phyloP scores from a whole-genome alignment of 116 monocot species.

The Trichopus zeylanicus region DNA sequence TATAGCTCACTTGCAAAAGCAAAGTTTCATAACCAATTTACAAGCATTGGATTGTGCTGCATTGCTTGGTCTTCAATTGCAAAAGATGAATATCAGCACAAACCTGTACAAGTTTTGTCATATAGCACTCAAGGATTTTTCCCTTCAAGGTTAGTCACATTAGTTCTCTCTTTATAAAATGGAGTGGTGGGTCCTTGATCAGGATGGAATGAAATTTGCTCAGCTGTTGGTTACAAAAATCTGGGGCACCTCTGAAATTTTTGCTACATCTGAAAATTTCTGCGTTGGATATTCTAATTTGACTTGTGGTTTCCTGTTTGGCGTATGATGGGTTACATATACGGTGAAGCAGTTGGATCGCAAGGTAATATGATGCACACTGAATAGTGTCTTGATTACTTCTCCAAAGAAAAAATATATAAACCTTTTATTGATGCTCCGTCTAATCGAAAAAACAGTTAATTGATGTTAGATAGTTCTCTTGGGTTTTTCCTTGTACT shows the following conservation, averaged over 20 bases:
- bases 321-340: constrained; percentile 12
- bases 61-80: constrained; percentile 61
- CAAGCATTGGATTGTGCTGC: constrained; percentile 90
- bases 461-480: not conserved
- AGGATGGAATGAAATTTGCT: not conserved
- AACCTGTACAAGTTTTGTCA: constrained; percentile 76
- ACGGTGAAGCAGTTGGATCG: constrained; percentile 60
- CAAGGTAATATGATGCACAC: constrained; percentile 43
- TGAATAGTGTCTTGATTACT: too few relatives aligned
- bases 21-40: constrained; percentile 95
- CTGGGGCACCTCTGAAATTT: not conserved
- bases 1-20: constrained; percentile 84
- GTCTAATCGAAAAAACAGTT: too few relatives aligned
- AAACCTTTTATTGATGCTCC: too few relatives aligned
- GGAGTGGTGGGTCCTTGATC: not conserved
- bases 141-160: constrained; percentile 80
- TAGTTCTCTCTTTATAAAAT: not conserved
- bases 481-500: too few relatives aligned
- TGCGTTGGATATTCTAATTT: constrained; percentile 19
- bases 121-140: constrained; percentile 90
- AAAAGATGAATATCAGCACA: constrained; percentile 67
- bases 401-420: too few relatives aligned
- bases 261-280: too few relatives aligned
- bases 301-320: not conserved
- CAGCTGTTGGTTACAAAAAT: not conserved